Evolutionary conservation across 2,329 filamentous ascomycete species (phyloP).

Genomic region (Fusarium sp.): DNA sequence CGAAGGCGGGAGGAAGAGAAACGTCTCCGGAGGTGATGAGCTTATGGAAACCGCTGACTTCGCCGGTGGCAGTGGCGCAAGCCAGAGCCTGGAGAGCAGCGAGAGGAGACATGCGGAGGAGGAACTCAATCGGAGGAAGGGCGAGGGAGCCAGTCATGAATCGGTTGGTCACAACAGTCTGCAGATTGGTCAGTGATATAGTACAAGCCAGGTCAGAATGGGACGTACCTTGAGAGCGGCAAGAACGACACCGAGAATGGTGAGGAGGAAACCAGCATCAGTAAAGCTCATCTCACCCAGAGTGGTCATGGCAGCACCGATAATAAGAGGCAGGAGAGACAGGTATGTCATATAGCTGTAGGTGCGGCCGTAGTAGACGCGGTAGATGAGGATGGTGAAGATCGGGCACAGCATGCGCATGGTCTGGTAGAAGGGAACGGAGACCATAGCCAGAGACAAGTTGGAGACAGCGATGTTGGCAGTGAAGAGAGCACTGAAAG

Average conservation of each 20-base stretch:
- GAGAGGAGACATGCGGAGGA: conserved; percentile 71
- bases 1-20: conserved; percentile 51
- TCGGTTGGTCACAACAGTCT: conserved; percentile 72
- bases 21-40: conserved; percentile 51
- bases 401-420: conserved; percentile 71
- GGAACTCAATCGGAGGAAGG: conserved; percentile 68
- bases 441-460: conserved; percentile 69
- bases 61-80: conserved; percentile 64
- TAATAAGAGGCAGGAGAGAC: conserved; percentile 68
- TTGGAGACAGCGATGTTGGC: conserved; percentile 74
- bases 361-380: conserved; percentile 63
- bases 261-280: conserved; percentile 65
- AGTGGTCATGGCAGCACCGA: conserved; percentile 69
- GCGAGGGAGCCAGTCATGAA: conserved; percentile 71
- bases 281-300: conserved; percentile 73
- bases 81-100: conserved; percentile 66
- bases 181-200: conserved; percentile 27
- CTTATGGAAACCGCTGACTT: conserved; percentile 57
- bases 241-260: conserved; percentile 64
- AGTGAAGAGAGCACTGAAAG: conserved; percentile 71
- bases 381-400: conserved; percentile 71
- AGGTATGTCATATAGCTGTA: conserved; percentile 68
- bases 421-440: conserved; percentile 74
- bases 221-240: conserved; percentile 63
- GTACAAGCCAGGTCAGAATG: not conserved